Percentiles rank a stretch among this genome's conserved stretches.
phyloP scores from a whole-genome alignment of 345 rosid genomes.

The Sisymbrium altissimum region DNA sequence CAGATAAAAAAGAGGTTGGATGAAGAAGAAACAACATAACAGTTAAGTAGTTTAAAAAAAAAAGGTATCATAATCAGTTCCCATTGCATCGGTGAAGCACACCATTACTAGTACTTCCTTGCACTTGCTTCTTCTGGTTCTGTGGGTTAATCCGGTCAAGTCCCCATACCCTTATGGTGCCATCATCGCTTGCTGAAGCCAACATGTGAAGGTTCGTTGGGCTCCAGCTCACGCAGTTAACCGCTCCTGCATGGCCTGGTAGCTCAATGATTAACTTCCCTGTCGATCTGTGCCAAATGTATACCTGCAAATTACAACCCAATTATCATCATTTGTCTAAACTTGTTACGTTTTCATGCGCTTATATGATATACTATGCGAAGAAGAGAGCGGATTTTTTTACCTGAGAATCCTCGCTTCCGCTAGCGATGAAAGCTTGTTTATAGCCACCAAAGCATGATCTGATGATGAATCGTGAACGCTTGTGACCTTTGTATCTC shows the following conservation, averaged over 20 bases:
- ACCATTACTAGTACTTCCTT: slow-evolving; percentile 33
- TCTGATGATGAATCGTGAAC: slow-evolving; percentile 53
- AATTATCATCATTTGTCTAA: neutral
- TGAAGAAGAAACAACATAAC: slow-evolving; percentile 28
- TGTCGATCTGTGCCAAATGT: slow-evolving; percentile 62
- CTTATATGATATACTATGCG: neutral
- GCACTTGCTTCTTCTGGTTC: slow-evolving; percentile 29
- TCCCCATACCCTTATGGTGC: slow-evolving; percentile 73
- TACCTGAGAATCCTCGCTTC: slow-evolving; percentile 84
- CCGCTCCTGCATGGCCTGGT: slow-evolving; percentile 71
- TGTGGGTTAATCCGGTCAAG: slow-evolving; percentile 39
- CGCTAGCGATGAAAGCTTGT: slow-evolving; percentile 62
- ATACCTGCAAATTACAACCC: slow-evolving; percentile 44
- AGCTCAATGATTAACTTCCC: slow-evolving; percentile 43
- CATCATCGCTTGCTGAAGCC: slow-evolving; percentile 73
- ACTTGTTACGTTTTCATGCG: neutral
- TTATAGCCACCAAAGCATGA: slow-evolving; percentile 75
- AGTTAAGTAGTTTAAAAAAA: slow-evolving; percentile 10
- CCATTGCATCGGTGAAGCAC: slow-evolving; percentile 36
- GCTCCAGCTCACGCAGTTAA: slow-evolving; percentile 76
- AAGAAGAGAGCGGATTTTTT: neutral
- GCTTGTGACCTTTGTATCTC: slow-evolving; percentile 61
- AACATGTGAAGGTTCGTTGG: slow-evolving; percentile 64
- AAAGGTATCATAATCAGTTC: slow-evolving; percentile 20
- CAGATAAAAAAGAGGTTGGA: neutral